Evolutionary conservation across 225 moss, liverwort and hornwort species (phyloP).

Genomic region (Lunularia cruciata): DNA sequence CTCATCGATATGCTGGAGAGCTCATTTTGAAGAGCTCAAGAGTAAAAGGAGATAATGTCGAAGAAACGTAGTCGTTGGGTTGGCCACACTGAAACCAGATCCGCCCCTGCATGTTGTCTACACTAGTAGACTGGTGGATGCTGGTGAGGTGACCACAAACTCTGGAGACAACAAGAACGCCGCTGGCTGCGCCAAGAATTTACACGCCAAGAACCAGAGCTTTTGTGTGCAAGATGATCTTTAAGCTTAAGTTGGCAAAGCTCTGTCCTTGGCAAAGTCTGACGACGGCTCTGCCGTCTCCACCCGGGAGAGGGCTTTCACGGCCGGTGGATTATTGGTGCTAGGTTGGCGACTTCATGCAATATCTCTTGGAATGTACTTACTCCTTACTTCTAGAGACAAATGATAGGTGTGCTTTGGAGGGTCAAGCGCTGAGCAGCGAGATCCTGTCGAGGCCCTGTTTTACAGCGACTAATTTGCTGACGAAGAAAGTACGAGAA

Average conservation of each 20-base stretch:
- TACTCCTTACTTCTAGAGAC: too few relatives aligned
- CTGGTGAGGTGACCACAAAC: too few relatives aligned
- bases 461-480: not conserved
- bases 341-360: not conserved
- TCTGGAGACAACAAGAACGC: too few relatives aligned
- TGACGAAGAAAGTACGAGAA: not conserved
- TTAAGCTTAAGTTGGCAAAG: not conserved
- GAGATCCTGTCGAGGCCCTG: not conserved
- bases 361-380: not conserved
- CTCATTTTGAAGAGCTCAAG: conserved; percentile 14
- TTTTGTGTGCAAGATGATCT: not conserved
- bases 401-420: not conserved
- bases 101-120: not conserved
- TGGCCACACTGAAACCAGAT: not conserved
- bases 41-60: not conserved
- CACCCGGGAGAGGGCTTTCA: not conserved
- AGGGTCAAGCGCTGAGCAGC: not conserved
- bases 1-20: conserved; percentile 21
- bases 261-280: not conserved
- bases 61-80: not conserved
- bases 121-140: too few relatives aligned
- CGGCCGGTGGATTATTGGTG: not conserved
- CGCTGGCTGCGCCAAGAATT: conserved; percentile 11
- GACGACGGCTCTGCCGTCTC: not conserved
- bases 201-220: not conserved